Percentiles rank a stretch among this genome's conserved stretches.
These are phyloP conservation scores for Hymenoscyphus fraxineus DNA, from an alignment of 2,329 filamentous ascomycete species.

Conservation along the genomic window DNA sequence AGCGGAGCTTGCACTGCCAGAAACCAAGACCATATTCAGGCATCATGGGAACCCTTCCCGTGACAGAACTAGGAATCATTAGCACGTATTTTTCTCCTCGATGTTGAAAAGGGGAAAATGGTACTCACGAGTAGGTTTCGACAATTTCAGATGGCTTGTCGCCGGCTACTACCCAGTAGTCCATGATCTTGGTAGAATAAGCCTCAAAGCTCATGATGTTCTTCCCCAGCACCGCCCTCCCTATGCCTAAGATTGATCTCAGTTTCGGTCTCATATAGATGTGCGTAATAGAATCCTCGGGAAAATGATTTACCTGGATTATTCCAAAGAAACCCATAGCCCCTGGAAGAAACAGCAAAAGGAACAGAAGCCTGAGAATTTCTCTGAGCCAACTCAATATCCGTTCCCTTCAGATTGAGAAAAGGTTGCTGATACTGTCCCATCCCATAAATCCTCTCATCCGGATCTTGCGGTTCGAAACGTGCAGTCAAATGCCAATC, in stretches of 20 bases:
- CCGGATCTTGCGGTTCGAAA: constrained; percentile 50
- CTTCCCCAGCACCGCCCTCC: constrained; percentile 56
- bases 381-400: constrained; percentile 61
- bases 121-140: constrained; percentile 45
- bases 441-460: constrained; percentile 65
- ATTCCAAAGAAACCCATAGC: constrained; percentile 65
- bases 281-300: too few species aligned
- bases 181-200: constrained; percentile 51
- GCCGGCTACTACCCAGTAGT: constrained; percentile 62
- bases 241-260: constrained; percentile 39
- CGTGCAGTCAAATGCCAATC: constrained; percentile 56
- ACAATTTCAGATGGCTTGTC: constrained; percentile 53
- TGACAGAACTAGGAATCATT: not conserved
- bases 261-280: too few species aligned
- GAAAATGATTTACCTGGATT: constrained; percentile 42
- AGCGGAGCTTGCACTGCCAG: constrained; percentile 65
- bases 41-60: constrained; percentile 41
- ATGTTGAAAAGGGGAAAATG: too few species aligned
- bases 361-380: constrained; percentile 65
- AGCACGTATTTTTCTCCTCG: too few species aligned
- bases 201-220: constrained; percentile 62
- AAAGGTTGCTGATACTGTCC: constrained; percentile 64
- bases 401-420: constrained; percentile 59
- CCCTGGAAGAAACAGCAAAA: constrained; percentile 55
- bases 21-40: constrained; percentile 65